These are phyloP conservation scores for Ogataea chonburiensis DNA, from an alignment of 805 yeast genomes.

Conservation along the genomic window DNA sequence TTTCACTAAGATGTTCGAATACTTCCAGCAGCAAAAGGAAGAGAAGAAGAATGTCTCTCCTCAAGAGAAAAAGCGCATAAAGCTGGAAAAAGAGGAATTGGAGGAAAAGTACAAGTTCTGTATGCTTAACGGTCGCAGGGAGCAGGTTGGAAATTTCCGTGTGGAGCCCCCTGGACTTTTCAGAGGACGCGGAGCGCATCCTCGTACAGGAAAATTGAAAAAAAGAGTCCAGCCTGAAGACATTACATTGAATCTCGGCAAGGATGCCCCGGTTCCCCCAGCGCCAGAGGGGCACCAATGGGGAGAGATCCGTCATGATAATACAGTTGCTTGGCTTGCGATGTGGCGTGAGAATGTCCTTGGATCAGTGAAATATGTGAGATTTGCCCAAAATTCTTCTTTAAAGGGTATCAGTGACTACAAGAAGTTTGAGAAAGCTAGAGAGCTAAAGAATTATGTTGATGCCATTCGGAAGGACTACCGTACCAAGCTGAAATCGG, in stretches of 20 bases:
- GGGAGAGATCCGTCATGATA: conserved; percentile 88
- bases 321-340: conserved; percentile 92
- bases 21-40: conserved; percentile 67
- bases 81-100: conserved; percentile 65
- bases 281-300: conserved; percentile 88
- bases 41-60: conserved; percentile 66
- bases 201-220: conserved; percentile 89
- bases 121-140: conserved; percentile 79
- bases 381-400: conserved; percentile 88
- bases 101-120: conserved; percentile 86
- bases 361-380: conserved; percentile 79
- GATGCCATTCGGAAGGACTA: conserved; percentile 75
- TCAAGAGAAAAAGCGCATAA: conserved; percentile 73
- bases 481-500: conserved; percentile 62
- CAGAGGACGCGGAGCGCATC: conserved; percentile 96
- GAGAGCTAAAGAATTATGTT: conserved; percentile 74
- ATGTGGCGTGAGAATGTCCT: conserved; percentile 95
- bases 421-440: conserved; percentile 91
- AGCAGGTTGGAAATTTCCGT: conserved; percentile 89
- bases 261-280: conserved; percentile 67
- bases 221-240: conserved; percentile 88
- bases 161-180: conserved; percentile 96
- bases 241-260: conserved; percentile 77
- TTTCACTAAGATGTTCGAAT: conserved; percentile 67
- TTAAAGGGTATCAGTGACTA: conserved; percentile 88